phyloP scores from a whole-genome alignment of 2,329 filamentous ascomycete genomes.

The Nemania abortiva region DNA sequence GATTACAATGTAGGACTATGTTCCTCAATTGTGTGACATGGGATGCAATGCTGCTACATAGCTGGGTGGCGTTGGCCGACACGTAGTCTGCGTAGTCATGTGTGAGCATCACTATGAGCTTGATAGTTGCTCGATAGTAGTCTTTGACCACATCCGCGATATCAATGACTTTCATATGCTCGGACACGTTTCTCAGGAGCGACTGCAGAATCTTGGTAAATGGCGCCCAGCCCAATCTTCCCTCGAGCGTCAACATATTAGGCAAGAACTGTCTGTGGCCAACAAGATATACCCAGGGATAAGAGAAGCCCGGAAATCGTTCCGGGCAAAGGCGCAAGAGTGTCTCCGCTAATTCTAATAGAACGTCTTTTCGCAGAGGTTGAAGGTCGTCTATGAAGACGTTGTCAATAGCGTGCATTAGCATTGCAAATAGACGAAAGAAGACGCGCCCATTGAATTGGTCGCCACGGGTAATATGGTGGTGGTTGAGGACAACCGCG shows the following conservation, averaged over 20 bases:
- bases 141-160: slow-evolving; percentile 79
- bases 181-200: slow-evolving; percentile 79
- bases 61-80: slow-evolving; percentile 83
- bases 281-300: slow-evolving; percentile 85
- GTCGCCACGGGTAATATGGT: slow-evolving; percentile 84
- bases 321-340: slow-evolving; percentile 81
- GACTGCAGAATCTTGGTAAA: slow-evolving; percentile 80
- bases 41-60: slow-evolving; percentile 84
- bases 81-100: slow-evolving; percentile 97
- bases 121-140: slow-evolving; percentile 85
- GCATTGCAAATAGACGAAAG: slow-evolving; percentile 86
- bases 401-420: slow-evolving; percentile 79
- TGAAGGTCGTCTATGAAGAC: slow-evolving; percentile 69
- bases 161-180: slow-evolving; percentile 80
- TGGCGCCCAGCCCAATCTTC: slow-evolving; percentile 78
- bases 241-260: slow-evolving; percentile 75
- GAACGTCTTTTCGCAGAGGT: slow-evolving; percentile 74
- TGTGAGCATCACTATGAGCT: slow-evolving; percentile 85
- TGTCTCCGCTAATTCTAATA: slow-evolving; percentile 77
- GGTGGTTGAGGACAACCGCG: slow-evolving; percentile 84
- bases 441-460: slow-evolving; percentile 90
- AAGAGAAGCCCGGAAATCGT: slow-evolving; percentile 84
- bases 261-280: slow-evolving; percentile 89
- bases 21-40: slow-evolving; percentile 91
- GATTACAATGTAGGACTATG: slow-evolving; percentile 78